Conservation (phyloP, 352 stramenopile species). For the Pythium monospermum region DNA sequence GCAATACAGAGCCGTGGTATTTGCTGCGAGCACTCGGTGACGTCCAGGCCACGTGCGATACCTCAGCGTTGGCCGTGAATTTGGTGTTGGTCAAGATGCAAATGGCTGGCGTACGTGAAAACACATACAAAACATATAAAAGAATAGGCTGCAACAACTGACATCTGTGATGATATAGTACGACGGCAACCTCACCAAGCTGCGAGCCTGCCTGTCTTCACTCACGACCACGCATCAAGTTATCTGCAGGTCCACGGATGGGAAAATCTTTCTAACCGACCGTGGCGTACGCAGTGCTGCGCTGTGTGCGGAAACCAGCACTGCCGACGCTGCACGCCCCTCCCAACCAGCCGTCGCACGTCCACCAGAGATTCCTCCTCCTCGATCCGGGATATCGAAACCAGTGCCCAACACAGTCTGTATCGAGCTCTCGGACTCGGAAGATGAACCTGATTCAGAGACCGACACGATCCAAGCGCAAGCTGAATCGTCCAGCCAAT, state of each 20-base stretch:
- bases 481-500: too few species aligned
- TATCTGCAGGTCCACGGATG: slow-evolving; percentile 33
- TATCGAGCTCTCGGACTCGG: slow-evolving; percentile 38
- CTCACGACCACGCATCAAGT: slow-evolving; percentile 61
- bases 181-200: slow-evolving; percentile 36
- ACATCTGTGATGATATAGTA: too few species aligned
- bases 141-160: too few species aligned
- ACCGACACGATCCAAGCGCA: slow-evolving; percentile 1
- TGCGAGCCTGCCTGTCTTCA: slow-evolving; percentile 50
- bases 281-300: slow-evolving; percentile 44
- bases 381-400: too few species aligned
- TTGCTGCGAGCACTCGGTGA: slow-evolving; percentile 52
- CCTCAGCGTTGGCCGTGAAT: slow-evolving; percentile 31
- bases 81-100: slow-evolving; percentile 48
- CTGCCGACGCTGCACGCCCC: background rate
- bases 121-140: too few species aligned
- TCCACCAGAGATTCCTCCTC: too few species aligned
- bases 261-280: slow-evolving; percentile 49
- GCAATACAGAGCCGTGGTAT: slow-evolving; percentile 65
- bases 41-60: slow-evolving; percentile 29
- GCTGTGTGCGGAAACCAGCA: slow-evolving; percentile 21
- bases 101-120: slow-evolving; percentile 38
- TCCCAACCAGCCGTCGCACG: background rate
- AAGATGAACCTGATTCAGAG: slow-evolving; percentile 5
- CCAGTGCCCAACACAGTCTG: too few species aligned